phyloP scores from a whole-genome alignment of 2,329 filamentous ascomycete genomes.

The Endoconidiophora laricicola region DNA sequence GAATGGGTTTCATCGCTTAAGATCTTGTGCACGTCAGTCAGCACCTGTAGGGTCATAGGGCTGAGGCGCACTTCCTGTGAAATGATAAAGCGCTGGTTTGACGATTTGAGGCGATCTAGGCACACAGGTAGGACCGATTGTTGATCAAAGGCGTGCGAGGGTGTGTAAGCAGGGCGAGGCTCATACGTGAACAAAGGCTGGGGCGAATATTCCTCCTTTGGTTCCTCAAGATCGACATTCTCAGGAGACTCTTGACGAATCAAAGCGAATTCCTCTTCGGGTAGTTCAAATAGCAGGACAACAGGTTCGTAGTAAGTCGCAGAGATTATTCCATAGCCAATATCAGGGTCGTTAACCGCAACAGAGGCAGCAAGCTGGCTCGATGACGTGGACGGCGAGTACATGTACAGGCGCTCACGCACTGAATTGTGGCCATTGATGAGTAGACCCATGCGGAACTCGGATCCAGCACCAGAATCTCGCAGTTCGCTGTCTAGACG shows the following conservation, averaged over 20 bases:
- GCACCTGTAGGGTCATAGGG: constrained; percentile 51
- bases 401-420: constrained; percentile 40
- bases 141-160: constrained; percentile 42
- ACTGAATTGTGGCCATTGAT: constrained; percentile 39
- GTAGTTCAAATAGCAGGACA: constrained; percentile 41
- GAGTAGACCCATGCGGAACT: constrained; percentile 44
- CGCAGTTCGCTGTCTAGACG: constrained; percentile 44
- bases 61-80: constrained; percentile 54
- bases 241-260: constrained; percentile 9
- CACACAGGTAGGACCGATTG: constrained; percentile 38
- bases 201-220: not conserved
- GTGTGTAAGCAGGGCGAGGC: constrained; percentile 49
- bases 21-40: constrained; percentile 57
- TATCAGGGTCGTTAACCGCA: constrained; percentile 41
- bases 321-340: constrained; percentile 47
- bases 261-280: constrained; percentile 30
- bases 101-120: constrained; percentile 39
- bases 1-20: constrained; percentile 52
- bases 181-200: constrained; percentile 38
- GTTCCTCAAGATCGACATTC: not conserved
- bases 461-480: constrained; percentile 38
- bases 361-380: constrained; percentile 36
- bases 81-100: constrained; percentile 42
- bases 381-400: constrained; percentile 28
- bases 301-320: constrained; percentile 41